Evolutionary conservation across 1,139 yeast genomes (phyloP).

Genomic region (Suhomyces panamericanus): DNA sequence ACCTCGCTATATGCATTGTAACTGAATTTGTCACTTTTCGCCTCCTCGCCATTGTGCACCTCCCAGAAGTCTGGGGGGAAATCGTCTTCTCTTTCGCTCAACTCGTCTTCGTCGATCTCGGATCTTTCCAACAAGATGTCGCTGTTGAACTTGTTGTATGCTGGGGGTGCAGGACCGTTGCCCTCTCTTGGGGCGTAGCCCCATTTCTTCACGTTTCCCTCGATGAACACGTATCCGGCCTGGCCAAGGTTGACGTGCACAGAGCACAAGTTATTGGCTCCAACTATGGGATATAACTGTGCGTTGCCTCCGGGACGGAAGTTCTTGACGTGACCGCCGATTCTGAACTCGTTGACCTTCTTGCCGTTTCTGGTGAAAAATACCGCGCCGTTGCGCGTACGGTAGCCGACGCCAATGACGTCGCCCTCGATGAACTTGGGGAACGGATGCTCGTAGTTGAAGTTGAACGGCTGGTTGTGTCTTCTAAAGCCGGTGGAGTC

Average conservation of each 20-base stretch:
- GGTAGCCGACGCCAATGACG: conserved; percentile 66
- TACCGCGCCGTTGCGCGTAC: conserved; percentile 59
- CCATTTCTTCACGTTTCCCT: conserved; percentile 63
- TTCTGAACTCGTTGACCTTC: conserved; percentile 60
- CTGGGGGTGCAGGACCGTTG: conserved; percentile 62
- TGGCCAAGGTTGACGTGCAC: conserved; percentile 60
- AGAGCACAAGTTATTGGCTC: conserved; percentile 53
- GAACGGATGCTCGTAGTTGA: conserved; percentile 40
- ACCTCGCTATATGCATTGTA: conserved; percentile 43
- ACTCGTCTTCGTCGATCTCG: conserved; percentile 53
- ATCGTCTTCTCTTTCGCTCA: conserved; percentile 47
- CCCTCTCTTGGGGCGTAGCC: conserved; percentile 66
- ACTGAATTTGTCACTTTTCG: conserved; percentile 35
- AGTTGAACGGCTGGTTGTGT: conserved; percentile 50
- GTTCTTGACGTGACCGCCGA: conserved; percentile 67
- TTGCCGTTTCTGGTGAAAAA: conserved; percentile 73
- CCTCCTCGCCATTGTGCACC: conserved; percentile 21
- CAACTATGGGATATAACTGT: conserved; percentile 52
- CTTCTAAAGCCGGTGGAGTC: conserved; percentile 56
- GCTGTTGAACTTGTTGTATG: conserved; percentile 53
- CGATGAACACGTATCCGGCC: conserved; percentile 58
- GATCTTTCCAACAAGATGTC: conserved; percentile 57
- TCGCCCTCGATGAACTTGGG: conserved; percentile 57
- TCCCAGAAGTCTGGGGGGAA: conserved; percentile 61
- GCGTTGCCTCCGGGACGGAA: conserved; percentile 40